Conservation (phyloP, 1,284 basidiomycete genomes). For the Apiotrichum porosum region DNA sequence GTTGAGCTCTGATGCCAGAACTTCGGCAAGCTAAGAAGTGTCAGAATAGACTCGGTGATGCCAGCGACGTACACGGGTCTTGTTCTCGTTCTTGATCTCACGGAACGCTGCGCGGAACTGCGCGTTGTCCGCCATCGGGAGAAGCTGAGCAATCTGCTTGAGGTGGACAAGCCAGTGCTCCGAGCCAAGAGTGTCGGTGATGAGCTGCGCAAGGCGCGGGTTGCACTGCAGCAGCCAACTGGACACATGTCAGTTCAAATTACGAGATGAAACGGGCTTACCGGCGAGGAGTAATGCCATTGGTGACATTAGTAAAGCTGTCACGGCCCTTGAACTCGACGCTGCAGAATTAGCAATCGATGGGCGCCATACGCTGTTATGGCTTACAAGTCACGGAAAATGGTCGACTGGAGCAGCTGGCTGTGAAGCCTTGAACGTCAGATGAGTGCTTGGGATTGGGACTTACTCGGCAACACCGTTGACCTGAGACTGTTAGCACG, state of each 20-base stretch:
- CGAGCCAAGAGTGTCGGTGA: constrained; percentile 70
- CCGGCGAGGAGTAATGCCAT: constrained; percentile 55
- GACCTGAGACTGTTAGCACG: constrained; percentile 48
- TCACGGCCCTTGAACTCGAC: constrained; percentile 47
- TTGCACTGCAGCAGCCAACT: constrained; percentile 92
- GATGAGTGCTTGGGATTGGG: background rate
- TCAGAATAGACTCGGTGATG: constrained; percentile 4
- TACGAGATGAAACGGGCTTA: constrained; percentile 9
- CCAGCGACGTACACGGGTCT: constrained; percentile 55
- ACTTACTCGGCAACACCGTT: constrained; percentile 83
- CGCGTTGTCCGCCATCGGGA: constrained; percentile 62
- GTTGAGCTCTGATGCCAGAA: constrained; percentile 70
- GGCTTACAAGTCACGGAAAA: constrained; percentile 72
- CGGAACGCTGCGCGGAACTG: constrained; percentile 73
- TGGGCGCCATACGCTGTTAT: too few species aligned
- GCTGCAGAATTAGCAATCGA: background rate
- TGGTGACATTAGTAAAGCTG: constrained; percentile 54
- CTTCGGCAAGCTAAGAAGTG: constrained; percentile 54
- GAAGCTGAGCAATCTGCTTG: constrained; percentile 42
- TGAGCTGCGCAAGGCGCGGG: constrained; percentile 72
- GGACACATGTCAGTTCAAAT: constrained; percentile 23
- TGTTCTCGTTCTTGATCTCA: constrained; percentile 78
- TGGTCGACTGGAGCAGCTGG: constrained; percentile 57
- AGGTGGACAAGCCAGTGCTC: constrained; percentile 70
- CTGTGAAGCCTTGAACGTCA: constrained; percentile 50